Conservation (phyloP, 2,329 filamentous ascomycete species). For the Kalaharituber pfeilii region DNA sequence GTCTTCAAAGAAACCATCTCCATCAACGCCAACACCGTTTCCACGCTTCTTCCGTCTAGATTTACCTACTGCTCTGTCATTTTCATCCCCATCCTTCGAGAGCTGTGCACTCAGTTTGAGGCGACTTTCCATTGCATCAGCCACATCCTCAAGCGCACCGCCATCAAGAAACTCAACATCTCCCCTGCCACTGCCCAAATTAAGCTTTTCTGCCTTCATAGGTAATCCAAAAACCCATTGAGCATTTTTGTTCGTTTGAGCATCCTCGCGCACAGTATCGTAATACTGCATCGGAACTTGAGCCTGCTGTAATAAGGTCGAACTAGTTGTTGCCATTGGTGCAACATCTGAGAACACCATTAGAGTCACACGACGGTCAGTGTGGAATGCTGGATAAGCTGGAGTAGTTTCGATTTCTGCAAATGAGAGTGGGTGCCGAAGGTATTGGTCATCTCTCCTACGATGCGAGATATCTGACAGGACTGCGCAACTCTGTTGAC, state of each 20-base stretch:
- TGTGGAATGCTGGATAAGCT: constrained; percentile 91
- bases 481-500: constrained; percentile 31
- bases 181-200: constrained; percentile 29
- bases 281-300: neutral
- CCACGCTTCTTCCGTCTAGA: constrained; percentile 36
- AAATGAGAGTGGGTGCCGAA: constrained; percentile 44
- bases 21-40: constrained; percentile 32
- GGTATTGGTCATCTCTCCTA: constrained; percentile 27
- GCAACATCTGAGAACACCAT: constrained; percentile 40
- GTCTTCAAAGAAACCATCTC: constrained; percentile 75
- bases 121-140: constrained; percentile 33
- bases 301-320: constrained; percentile 20
- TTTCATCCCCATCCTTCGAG: constrained; percentile 23
- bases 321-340: constrained; percentile 22
- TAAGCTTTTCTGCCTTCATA: constrained; percentile 25
- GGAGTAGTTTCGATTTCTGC: constrained; percentile 92
- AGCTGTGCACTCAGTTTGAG: constrained; percentile 23
- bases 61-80: constrained; percentile 32
- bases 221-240: constrained; percentile 19
- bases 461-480: constrained; percentile 24
- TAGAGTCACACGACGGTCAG: constrained; percentile 66
- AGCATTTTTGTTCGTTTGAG: constrained; percentile 3
- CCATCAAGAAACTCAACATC: constrained; percentile 28
- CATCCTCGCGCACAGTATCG: constrained; percentile 28
- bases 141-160: constrained; percentile 18